Base-by-base conservation (phyloP, 2,329 filamentous ascomycete species). In the Aspergillus luchuensis region DNA sequence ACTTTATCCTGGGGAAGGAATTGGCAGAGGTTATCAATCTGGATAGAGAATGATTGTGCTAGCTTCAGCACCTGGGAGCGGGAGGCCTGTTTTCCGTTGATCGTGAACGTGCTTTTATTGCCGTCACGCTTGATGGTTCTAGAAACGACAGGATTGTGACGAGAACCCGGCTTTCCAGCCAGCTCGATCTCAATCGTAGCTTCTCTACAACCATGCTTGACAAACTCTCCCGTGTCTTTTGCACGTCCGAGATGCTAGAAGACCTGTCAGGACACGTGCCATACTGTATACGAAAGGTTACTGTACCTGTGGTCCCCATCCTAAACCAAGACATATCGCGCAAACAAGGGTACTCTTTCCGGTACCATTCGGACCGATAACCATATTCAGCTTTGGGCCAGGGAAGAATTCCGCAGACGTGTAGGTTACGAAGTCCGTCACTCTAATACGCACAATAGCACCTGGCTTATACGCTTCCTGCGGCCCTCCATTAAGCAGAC, bases 341-440 rank as follows among this genome's bases (percentile, higher is more conserved):
- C 95, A 99, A 47, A 99, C 94, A 25, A 99, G 83, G 0, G 95
- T 97, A 78, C 94, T 98, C 79, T 99, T 99, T 58, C 95, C 95
- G 0, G 95, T 98, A 36, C 95, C 95, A 71, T 99, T 99, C n/a
- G 95, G 95, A 0, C 95, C 95, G 68, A 99, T 97, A 56, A 99
- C 89, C 94, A 99, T 98, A 74, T 99, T 99, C 71, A 99, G 78
- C 73, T 91, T 94, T 0, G 95, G 94, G 0, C 95, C 95, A 11
- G 92, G 92, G 60, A 89, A 87, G 76, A 98, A 97, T 66, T 97
- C 93, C 58, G 92, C 94, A 56, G 89, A 87, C 53, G 91, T 92
- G 78, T 99, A 99, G 0, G 95, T 99, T 58, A 99, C 92, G 69
- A 99, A 99, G 76, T 98, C 91, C 52, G 84, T 85, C 48, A 98